A percentile compares a stretch with the other conserved stretches of the same genome.
Conservation (phyloP, 768 basidiomycete species). For the Gautieria morchelliformis region DNA sequence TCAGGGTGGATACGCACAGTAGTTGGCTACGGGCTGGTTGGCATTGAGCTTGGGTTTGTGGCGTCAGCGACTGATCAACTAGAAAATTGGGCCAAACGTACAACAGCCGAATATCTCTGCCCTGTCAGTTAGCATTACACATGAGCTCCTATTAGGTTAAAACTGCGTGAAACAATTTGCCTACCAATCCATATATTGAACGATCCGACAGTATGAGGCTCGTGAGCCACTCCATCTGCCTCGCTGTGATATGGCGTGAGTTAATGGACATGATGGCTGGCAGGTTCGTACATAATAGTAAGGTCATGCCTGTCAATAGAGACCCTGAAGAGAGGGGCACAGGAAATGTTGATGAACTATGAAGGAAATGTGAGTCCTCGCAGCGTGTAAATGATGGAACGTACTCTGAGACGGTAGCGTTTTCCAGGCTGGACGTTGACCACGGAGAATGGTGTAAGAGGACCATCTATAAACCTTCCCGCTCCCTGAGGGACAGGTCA, state of each 20-base stretch:
- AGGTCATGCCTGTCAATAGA: slow-evolving; percentile 37
- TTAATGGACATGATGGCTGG: slow-evolving; percentile 10
- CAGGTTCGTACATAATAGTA: slow-evolving; percentile 26
- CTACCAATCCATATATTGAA: too few relatives aligned
- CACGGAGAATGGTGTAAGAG: slow-evolving; percentile 24
- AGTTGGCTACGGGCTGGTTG: slow-evolving; percentile 28
- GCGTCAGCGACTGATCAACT: neutral
- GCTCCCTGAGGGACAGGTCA: slow-evolving; percentile 23
- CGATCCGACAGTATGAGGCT: neutral
- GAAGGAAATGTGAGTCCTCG: too few relatives aligned
- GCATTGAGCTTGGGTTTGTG: slow-evolving; percentile 23
- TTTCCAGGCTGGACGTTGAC: slow-evolving; percentile 24
- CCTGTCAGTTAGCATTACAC: too few relatives aligned
- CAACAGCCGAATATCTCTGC: slow-evolving; percentile 37
- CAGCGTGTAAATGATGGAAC: too few relatives aligned
- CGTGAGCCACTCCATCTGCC: neutral
- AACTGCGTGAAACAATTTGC: too few relatives aligned
- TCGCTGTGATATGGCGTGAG: neutral
- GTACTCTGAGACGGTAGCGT: slow-evolving; percentile 9
- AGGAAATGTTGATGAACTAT: too few relatives aligned
- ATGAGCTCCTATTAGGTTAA: too few relatives aligned
- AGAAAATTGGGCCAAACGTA: neutral
- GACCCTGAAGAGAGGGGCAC: slow-evolving; percentile 21
- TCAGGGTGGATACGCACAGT: neutral
- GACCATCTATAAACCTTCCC: slow-evolving; percentile 26